These are phyloP conservation scores for Cladosporium sp. DNA, from an alignment of 2,329 filamentous ascomycete genomes.

Conservation along the genomic window DNA sequence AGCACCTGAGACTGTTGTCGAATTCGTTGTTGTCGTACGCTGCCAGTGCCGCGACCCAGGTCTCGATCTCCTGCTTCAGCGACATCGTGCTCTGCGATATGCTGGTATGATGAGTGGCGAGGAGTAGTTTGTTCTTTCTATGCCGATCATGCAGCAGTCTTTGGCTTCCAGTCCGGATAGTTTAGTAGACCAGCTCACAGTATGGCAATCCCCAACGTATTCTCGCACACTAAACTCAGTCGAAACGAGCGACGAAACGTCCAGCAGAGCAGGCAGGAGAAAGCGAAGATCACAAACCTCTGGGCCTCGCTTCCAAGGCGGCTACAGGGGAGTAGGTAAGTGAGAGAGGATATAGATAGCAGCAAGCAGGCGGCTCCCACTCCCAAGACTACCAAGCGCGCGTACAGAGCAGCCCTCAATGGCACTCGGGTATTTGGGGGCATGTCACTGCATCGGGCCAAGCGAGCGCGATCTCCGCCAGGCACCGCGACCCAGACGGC, in stretches of 20 bases:
- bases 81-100: constrained; percentile 43
- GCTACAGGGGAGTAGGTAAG: constrained; percentile 10
- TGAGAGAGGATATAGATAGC: constrained; percentile 13
- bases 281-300: constrained; percentile 18
- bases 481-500: constrained; percentile 13
- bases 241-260: constrained; percentile 17
- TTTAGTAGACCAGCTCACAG: constrained; percentile 3
- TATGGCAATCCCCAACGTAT: background rate
- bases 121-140: background rate
- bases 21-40: constrained; percentile 98
- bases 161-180: background rate
- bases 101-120: background rate
- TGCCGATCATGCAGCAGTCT: constrained; percentile 7
- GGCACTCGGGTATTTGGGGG: constrained; percentile 8
- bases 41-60: constrained; percentile 88
- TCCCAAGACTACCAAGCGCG: constrained; percentile 21
- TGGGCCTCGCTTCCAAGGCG: constrained; percentile 14
- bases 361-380: constrained; percentile 5
- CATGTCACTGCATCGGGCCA: constrained; percentile 20
- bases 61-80: constrained; percentile 85
- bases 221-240: background rate
- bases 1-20: constrained; percentile 80
- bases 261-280: background rate
- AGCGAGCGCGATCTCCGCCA: constrained; percentile 22
- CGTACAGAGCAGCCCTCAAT: constrained; percentile 22